Base-by-base conservation (phyloP, 441 rosid species). In the Adansonia madagascariensis region DNA sequence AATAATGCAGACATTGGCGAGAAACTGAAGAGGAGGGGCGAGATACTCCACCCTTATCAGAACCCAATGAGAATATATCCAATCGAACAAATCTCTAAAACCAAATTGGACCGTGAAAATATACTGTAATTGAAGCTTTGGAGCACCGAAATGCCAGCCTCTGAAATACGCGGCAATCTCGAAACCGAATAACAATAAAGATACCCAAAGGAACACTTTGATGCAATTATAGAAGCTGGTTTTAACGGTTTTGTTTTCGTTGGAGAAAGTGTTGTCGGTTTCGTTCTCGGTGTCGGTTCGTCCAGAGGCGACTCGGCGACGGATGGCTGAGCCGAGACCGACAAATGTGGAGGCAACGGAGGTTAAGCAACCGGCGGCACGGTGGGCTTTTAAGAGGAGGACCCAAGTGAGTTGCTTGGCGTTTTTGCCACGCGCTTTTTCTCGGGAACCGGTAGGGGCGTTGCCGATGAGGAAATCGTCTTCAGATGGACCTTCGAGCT, bases 321-420 rank as follows among this genome's bases (percentile, higher is more conserved):
- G 86, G 46, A 93, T 71, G 80, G 87, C 85, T 67, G 90, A 85
- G 65, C 97, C 91, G 7, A 94, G 88, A 76, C 89, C 80, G 80
- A 92, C 80, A 53, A 91, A 80, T 78, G 96, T 81, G 41, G 95
- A 81, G 73, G 87, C 98, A 47, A 92, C 80, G 84, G 94, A 94
- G 76, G 97, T 86, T 41, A 95, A 82, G 79, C 99, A 92, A 27
- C 98, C 97, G 9, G 99, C 98, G 12, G 99, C 99, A 27, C 87
- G 90, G 84, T 94, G 97, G 73, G 98, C 99, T 83, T 89, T 95
- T 3, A 94, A 85, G 76, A 94, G 92, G 41, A 95, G 97, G 17
- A 94, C 97, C 99, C 98, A 95, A 0, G 98, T 95, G 74, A 95
- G 97, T 81, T 95, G 99, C 75, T 85, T 89, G 17, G 99, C 98